These are phyloP conservation scores for Colletotrichum sp. DNA, from an alignment of 2,329 filamentous ascomycete species.

Conservation along the genomic window DNA sequence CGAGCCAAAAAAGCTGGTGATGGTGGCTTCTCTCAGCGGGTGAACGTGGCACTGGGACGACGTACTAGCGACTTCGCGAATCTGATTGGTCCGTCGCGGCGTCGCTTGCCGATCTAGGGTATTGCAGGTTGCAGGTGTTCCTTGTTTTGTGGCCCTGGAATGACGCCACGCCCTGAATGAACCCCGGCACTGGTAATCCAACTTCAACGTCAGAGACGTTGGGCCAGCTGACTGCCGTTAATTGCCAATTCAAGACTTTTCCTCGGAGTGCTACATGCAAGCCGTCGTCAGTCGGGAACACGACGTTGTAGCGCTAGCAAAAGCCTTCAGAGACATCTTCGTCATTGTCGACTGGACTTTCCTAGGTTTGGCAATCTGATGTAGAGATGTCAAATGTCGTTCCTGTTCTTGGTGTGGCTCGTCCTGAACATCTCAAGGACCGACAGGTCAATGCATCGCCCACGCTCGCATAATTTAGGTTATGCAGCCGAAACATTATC, in stretches of 20 bases:
- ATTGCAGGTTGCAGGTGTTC: constrained; percentile 13
- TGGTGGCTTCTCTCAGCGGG: constrained; percentile 3
- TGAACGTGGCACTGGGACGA: neutral
- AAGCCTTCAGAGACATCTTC: neutral
- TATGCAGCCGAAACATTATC: neutral
- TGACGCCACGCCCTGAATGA: constrained; percentile 16
- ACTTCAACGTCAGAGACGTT: constrained; percentile 13
- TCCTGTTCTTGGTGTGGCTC: neutral
- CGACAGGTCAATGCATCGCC: neutral
- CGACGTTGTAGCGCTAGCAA: neutral
- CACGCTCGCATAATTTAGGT: neutral
- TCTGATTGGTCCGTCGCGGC: constrained; percentile 8
- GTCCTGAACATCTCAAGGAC: neutral
- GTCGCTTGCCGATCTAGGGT: constrained; percentile 11
- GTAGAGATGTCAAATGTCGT: neutral
- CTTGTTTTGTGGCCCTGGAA: constrained; percentile 18
- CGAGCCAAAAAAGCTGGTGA: neutral
- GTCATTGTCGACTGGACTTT: neutral
- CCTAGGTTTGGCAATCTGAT: neutral
- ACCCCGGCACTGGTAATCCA: neutral
- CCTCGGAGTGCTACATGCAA: neutral
- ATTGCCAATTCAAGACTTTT: neutral
- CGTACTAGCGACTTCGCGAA: constrained; percentile 2
- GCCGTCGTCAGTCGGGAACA: neutral
- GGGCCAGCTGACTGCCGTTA: constrained; percentile 2